phyloP scores from a whole-genome alignment of 2,329 filamentous ascomycete species.

The Fusarium sacchari region DNA sequence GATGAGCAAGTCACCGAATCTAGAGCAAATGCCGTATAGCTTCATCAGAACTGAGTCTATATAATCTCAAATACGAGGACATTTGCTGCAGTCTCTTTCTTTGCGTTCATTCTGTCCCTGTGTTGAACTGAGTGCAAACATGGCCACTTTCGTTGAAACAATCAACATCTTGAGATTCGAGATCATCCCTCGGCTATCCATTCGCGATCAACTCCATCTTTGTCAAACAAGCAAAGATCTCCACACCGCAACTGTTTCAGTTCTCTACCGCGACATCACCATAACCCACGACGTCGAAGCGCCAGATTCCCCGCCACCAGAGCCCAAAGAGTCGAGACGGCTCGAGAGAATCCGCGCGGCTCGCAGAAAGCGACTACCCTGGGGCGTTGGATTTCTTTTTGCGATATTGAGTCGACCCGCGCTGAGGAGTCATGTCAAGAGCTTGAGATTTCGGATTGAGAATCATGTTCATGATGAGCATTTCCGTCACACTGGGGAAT shows the following conservation, averaged over 20 bases:
- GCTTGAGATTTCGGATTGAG: background rate
- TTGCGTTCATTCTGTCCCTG: too few species aligned
- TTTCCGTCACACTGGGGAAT: background rate
- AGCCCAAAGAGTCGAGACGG: background rate
- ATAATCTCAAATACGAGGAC: background rate
- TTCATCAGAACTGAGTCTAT: background rate
- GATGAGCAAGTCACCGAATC: background rate
- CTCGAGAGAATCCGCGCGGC: background rate
- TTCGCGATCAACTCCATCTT: slow-evolving; percentile 10
- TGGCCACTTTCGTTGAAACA: background rate
- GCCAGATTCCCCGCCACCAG: background rate
- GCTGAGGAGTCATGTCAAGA: background rate
- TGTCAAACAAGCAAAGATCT: slow-evolving; percentile 11
- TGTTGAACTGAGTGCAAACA: background rate
- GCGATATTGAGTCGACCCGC: background rate
- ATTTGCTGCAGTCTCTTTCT: rapidly evolving
- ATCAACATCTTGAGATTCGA: slow-evolving; percentile 2
- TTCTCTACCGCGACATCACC: background rate
- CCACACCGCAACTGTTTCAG: background rate
- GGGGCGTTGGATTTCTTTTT: background rate
- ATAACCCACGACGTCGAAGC: background rate
- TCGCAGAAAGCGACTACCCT: background rate
- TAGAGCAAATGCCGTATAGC: background rate
- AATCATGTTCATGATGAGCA: background rate
- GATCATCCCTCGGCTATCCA: slow-evolving; percentile 13